Evolutionary conservation across 441 rosid genomes (phyloP).

Genomic region (Capsella rubella): DNA sequence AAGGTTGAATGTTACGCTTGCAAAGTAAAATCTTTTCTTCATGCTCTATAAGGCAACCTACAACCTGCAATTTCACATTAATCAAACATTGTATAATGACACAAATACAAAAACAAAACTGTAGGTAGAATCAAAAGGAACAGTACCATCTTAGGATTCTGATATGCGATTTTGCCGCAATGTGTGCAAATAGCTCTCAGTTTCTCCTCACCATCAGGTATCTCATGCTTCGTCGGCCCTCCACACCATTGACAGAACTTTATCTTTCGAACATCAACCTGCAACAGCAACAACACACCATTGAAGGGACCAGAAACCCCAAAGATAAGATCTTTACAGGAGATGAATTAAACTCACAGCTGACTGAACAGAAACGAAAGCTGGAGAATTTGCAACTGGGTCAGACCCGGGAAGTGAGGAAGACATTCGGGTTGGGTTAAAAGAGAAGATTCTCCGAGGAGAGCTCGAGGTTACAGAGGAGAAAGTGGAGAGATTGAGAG

Average conservation of each 20-base stretch:
- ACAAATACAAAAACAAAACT: background rate
- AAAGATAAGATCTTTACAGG: constrained; percentile 7
- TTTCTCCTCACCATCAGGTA: constrained; percentile 93
- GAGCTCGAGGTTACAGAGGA: constrained; percentile 35
- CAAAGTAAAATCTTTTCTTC: constrained; percentile 88
- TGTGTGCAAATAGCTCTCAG: constrained; percentile 80
- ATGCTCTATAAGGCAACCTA: constrained; percentile 93
- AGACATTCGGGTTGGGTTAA: constrained; percentile 48
- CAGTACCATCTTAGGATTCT: constrained; percentile 95
- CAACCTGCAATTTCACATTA: constrained; percentile 63
- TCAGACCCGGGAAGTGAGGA: constrained; percentile 58
- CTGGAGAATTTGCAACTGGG: constrained; percentile 54
- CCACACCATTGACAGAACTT: constrained; percentile 99
- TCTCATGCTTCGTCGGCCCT: constrained; percentile 80
- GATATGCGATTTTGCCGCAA: constrained; percentile 80
- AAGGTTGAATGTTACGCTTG: constrained; percentile 96
- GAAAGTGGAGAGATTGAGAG: constrained; percentile 45
- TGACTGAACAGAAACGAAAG: constrained; percentile 55
- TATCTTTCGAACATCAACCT: constrained; percentile 74
- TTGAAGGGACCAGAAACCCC: constrained; percentile 22
- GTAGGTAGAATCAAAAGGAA: constrained; percentile 12
- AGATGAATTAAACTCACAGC: constrained; percentile 61
- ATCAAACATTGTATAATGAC: background rate
- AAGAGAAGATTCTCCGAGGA: constrained; percentile 46
- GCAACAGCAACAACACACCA: constrained; percentile 18